These are phyloP conservation scores for Henckelia pumila DNA, from an alignment of 257 asterid species.

Conservation along the genomic window DNA sequence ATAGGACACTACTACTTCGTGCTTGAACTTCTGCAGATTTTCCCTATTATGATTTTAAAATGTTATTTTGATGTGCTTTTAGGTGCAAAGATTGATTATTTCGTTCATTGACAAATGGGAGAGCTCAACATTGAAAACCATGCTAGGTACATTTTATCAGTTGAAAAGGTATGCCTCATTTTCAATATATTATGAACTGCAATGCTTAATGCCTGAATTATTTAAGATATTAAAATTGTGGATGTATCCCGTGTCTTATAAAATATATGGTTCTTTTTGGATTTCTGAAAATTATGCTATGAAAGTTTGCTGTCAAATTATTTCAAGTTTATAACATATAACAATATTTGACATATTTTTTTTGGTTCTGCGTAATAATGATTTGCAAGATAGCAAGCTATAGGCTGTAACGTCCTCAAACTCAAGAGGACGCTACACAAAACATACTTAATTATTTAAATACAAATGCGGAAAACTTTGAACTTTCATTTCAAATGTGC, in stretches of 20 bases:
- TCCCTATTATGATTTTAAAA: neutral
- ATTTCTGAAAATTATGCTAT: too few relatives aligned
- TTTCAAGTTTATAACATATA: too few relatives aligned
- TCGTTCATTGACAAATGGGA: conserved; percentile 25
- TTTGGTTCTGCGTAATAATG: too few relatives aligned
- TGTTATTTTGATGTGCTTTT: neutral
- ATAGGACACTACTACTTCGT: neutral
- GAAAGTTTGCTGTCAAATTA: neutral
- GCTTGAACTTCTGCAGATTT: neutral
- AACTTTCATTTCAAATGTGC: too few relatives aligned
- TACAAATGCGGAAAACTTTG: too few relatives aligned
- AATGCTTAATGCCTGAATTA: neutral
- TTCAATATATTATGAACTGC: neutral
- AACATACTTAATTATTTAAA: too few relatives aligned
- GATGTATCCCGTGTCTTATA: neutral
- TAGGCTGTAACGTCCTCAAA: too few relatives aligned
- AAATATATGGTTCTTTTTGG: neutral
- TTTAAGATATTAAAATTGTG: neutral
- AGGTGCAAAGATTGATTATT: neutral
- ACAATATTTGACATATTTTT: neutral
- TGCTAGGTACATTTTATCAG: conserved; percentile 32
- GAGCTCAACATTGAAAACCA: conserved; percentile 36
- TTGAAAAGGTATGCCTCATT: conserved; percentile 32
- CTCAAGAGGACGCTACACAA: too few relatives aligned
- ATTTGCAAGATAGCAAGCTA: too few relatives aligned